These are phyloP conservation scores for Rhododendron ferrugineum DNA, from an alignment of 148 eudicot species.

Conservation along the genomic window DNA sequence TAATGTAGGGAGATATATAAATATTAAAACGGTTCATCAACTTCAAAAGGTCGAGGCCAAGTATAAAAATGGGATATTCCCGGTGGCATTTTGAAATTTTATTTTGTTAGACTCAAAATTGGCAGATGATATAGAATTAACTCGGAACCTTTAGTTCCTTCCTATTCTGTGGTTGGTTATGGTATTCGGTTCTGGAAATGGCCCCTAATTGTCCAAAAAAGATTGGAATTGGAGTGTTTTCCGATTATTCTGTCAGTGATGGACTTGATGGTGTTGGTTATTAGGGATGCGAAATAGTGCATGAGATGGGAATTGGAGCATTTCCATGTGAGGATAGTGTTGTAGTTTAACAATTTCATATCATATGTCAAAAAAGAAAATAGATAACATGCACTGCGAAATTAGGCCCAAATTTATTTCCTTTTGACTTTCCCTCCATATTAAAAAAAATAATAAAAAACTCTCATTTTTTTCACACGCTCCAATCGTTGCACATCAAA, in stretches of 20 bases:
- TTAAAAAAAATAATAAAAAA: no score
- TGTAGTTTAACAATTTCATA: no score
- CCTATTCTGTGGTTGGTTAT: neutral
- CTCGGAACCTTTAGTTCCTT: neutral
- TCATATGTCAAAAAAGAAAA: no score
- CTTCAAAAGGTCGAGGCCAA: neutral
- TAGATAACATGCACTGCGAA: no score
- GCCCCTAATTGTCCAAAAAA: neutral
- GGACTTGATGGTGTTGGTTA: neutral
- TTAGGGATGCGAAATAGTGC: neutral
- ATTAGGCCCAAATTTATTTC: no score
- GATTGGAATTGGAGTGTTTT: neutral
- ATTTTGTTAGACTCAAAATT: neutral
- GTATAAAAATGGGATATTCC: neutral
- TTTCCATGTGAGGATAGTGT: neutral
- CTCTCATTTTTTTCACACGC: no score
- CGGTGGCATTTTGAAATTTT: neutral
- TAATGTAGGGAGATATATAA: neutral
- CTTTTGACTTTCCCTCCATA: no score
- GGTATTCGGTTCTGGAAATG: neutral
- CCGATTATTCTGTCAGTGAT: neutral
- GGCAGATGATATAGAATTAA: neutral
- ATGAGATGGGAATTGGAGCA: neutral
- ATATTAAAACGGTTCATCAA: neutral
- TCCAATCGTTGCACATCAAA: no score